phyloP scores from a whole-genome alignment of 176 grass and related monocot species.

The Leersia perrieri region DNA sequence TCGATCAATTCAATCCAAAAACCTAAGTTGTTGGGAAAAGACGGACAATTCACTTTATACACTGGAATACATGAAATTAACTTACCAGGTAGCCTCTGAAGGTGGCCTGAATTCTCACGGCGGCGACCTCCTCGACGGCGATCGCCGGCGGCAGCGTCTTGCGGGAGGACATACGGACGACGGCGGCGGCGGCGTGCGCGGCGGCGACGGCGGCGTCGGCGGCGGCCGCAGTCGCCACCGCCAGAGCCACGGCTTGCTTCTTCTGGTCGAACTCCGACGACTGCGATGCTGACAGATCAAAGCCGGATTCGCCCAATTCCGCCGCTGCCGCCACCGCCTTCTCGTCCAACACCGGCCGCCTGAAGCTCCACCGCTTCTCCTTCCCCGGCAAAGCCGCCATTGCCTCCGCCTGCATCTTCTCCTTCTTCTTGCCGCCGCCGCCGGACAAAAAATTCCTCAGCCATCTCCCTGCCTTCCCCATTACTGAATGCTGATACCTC shows the following conservation, averaged over 20 bases:
- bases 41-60: no score
- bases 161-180: constrained; percentile 42
- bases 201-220: constrained; percentile 56
- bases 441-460: constrained; percentile 57
- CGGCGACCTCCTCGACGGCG: constrained; percentile 48
- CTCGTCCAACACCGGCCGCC: constrained; percentile 17
- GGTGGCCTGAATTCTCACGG: constrained; percentile 68
- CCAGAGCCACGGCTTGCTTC: constrained; percentile 58
- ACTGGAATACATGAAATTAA: no score
- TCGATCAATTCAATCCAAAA: no score
- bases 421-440: constrained; percentile 55
- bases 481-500: constrained; percentile 42
- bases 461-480: constrained; percentile 84
- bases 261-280: constrained; percentile 45
- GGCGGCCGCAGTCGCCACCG: constrained; percentile 51
- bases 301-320: neutral
- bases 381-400: constrained; percentile 32
- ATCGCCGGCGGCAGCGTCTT: constrained; percentile 3
- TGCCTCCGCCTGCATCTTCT: constrained; percentile 24
- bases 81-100: constrained; percentile 86
- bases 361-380: constrained; percentile 85
- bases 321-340: neutral
- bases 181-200: constrained; percentile 56
- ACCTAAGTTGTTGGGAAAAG: no score
- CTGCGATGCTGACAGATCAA: constrained; percentile 4